These are phyloP conservation scores for Arthrobotrys megalospora DNA, from an alignment of 2,329 filamentous ascomycete species.

Conservation along the genomic window DNA sequence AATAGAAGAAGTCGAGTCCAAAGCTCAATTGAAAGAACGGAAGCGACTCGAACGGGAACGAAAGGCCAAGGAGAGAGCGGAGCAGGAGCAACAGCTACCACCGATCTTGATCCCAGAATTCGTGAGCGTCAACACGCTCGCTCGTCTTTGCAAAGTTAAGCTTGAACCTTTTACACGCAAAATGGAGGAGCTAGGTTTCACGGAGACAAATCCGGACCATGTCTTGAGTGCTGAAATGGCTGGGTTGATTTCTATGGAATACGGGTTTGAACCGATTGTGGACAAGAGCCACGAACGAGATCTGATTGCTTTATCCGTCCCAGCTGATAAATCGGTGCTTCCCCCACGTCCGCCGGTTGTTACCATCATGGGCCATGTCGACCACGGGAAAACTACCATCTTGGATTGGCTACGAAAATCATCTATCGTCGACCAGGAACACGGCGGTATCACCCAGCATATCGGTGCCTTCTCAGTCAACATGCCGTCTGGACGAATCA, in stretches of 20 bases:
- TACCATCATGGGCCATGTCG: conserved; percentile 99
- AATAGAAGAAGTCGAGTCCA: conserved; percentile 65
- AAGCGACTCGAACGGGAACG: conserved; percentile 69
- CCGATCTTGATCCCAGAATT: conserved; percentile 88
- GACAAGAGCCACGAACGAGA: conserved; percentile 78
- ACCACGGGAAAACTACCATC: conserved; percentile 97
- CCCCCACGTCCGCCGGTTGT: conserved; percentile 90
- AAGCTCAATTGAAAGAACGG: conserved; percentile 66
- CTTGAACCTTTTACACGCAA: conserved; percentile 80
- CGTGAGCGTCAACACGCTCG: conserved; percentile 88
- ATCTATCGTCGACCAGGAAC: conserved; percentile 89
- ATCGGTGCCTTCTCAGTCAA: conserved; percentile 96
- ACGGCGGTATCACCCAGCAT: conserved; percentile 97
- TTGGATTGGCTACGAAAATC: conserved; percentile 94
- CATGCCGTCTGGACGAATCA: conserved; percentile 86
- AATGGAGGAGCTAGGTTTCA: conserved; percentile 88
- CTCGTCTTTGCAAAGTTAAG: conserved; percentile 80
- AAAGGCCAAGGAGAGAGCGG: conserved; percentile 66
- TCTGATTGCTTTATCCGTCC: conserved; percentile 78
- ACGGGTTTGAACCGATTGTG: conserved; percentile 88
- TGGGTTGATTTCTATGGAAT: conserved; percentile 90
- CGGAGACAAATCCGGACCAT: conserved; percentile 84
- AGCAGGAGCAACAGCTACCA: conserved; percentile 70
- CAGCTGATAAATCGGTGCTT: conserved; percentile 77
- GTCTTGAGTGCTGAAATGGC: conserved; percentile 92